phyloP scores from a whole-genome alignment of 106 monocot species.

The Acorus calamus region DNA sequence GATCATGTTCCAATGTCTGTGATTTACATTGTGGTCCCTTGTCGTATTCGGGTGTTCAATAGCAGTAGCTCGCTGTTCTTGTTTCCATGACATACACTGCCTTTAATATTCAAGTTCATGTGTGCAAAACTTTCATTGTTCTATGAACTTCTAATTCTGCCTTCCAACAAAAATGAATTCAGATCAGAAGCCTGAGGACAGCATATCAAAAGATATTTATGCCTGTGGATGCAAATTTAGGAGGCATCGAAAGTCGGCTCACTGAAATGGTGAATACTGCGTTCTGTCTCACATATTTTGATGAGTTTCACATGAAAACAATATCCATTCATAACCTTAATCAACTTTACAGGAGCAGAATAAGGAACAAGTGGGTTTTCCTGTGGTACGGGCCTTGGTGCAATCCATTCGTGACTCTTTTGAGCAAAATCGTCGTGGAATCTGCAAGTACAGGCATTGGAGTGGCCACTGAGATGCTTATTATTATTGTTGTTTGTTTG shows the following conservation, averaged over 20 bases:
- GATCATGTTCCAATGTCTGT: no score
- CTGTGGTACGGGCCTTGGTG: constrained; percentile 54
- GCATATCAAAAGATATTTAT: constrained; percentile 70
- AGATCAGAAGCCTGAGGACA: constrained; percentile 59
- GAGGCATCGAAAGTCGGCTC: constrained; percentile 49
- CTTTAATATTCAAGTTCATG: no score
- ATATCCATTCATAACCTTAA: neutral
- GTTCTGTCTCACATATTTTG: neutral
- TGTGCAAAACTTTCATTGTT: no score
- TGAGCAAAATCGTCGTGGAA: constrained; percentile 54
- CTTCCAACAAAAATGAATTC: neutral
- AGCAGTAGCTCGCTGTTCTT: no score
- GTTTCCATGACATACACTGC: no score
- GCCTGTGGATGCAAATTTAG: constrained; percentile 12
- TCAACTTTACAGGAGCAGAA: constrained; percentile 41
- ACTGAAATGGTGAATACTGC: constrained; percentile 53
- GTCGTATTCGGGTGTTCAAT: no score
- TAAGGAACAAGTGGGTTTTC: constrained; percentile 32
- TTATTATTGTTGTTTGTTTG: neutral
- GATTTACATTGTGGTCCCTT: no score
- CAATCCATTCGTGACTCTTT: constrained; percentile 78
- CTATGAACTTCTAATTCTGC: no score
- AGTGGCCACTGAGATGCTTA: constrained; percentile 15
- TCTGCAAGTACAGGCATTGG: constrained; percentile 70
- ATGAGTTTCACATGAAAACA: neutral